Percentiles rank a stretch among this genome's conserved stretches.
Conservation (phyloP, 371 early-diverging fungal species). For the Batkoa obscura region DNA sequence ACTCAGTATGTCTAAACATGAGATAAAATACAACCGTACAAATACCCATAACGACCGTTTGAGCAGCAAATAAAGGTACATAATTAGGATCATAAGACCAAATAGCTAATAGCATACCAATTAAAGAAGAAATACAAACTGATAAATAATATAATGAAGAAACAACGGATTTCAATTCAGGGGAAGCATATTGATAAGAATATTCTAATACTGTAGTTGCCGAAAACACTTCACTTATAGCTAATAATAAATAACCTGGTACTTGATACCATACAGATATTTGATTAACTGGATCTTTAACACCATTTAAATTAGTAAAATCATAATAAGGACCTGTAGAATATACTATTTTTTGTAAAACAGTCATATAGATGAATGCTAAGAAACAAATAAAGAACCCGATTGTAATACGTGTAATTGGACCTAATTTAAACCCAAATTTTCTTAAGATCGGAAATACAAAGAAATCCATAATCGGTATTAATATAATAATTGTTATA, state of each 20-base stretch:
- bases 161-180: constrained; percentile 51
- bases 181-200: constrained; percentile 55
- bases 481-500: constrained; percentile 38
- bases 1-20: constrained; percentile 13
- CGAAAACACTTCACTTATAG: constrained; percentile 30
- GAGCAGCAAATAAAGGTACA: constrained; percentile 39
- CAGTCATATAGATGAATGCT: constrained; percentile 47
- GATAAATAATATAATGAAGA: constrained; percentile 48
- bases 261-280: constrained; percentile 44
- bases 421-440: constrained; percentile 37
- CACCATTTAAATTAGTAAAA: constrained; percentile 15
- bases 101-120: constrained; percentile 41
- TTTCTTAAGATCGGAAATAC: constrained; percentile 47
- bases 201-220: constrained; percentile 59
- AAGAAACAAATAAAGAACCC: constrained; percentile 43
- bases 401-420: constrained; percentile 42
- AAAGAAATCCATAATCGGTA: constrained; percentile 46
- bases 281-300: constrained; percentile 11
- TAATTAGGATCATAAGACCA: constrained; percentile 45
- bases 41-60: constrained; percentile 22
- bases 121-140: constrained; percentile 36
- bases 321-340: constrained; percentile 25
- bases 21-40: constrained; percentile 16
- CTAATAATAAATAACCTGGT: constrained; percentile 41
- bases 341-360: constrained; percentile 47